Conservation (phyloP, 2,329 filamentous ascomycete genomes). For the Pseudogymnoascus sp. region DNA sequence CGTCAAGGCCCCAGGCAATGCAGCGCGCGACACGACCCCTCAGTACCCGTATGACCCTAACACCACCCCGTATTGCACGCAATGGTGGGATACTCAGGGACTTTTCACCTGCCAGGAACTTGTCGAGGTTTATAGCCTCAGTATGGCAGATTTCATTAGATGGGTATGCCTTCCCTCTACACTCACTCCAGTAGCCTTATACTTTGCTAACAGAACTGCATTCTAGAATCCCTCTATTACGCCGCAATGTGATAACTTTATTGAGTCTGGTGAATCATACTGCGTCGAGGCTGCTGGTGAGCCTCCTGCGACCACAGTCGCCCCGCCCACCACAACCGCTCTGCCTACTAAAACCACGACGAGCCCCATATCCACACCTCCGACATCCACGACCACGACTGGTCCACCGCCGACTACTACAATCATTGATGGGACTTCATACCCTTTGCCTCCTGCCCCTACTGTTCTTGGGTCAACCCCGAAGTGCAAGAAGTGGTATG, state of each 20-base stretch:
- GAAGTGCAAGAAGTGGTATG: constrained; percentile 5
- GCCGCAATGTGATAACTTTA: not conserved
- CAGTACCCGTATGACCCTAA: not conserved
- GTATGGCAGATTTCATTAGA: not conserved
- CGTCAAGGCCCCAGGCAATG: not conserved
- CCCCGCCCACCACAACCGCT: not conserved
- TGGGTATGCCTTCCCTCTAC: not conserved
- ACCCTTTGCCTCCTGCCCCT: not conserved
- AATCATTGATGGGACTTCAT: not conserved
- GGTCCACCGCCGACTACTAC: not conserved
- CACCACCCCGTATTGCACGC: not conserved
- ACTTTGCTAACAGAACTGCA: not conserved
- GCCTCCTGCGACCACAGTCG: not conserved
- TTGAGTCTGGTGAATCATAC: not conserved
- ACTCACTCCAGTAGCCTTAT: not conserved
- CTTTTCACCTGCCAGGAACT: not conserved
- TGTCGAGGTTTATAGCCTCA: not conserved
- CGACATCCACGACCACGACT: not conserved
- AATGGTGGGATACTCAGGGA: not conserved
- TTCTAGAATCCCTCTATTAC: not conserved
- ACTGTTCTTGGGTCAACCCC: not conserved
- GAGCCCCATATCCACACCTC: not conserved
- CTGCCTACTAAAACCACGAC: not conserved
- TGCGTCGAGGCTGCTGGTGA: not conserved
- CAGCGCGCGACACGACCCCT: not conserved